These are phyloP conservation scores for Mercurialis annua DNA, from an alignment of 345 rosid genomes.

Conservation along the genomic window DNA sequence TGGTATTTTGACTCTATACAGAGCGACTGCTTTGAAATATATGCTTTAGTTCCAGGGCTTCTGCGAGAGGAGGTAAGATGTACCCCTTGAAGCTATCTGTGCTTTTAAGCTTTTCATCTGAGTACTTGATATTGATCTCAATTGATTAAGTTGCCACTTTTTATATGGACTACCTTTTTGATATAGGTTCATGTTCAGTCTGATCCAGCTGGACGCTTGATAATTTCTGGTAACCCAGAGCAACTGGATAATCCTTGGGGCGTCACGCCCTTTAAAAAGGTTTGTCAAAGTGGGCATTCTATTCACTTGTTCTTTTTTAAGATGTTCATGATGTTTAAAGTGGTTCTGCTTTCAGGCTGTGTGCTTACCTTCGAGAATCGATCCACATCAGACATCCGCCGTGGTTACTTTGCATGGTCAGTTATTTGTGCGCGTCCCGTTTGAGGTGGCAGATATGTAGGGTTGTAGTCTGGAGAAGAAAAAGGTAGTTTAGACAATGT, in stretches of 20 bases:
- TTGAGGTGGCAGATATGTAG: conserved; percentile 20
- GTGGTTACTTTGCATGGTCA: conserved; percentile 36
- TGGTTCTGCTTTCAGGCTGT: conserved; percentile 28
- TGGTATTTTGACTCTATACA: conserved; percentile 8
- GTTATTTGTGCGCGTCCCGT: conserved; percentile 33
- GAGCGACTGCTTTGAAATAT: conserved; percentile 34
- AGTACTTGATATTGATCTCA: not conserved
- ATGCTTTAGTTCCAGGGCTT: conserved; percentile 37
- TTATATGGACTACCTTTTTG: not conserved
- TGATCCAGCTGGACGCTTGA: conserved; percentile 37
- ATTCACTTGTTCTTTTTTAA: not conserved
- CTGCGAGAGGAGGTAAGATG: conserved; percentile 31
- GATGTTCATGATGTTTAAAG: too few species aligned
- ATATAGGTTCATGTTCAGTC: conserved; percentile 35
- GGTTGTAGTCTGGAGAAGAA: not conserved
- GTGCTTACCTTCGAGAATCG: conserved; percentile 31
- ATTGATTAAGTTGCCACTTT: not conserved
- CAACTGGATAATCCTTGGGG: conserved; percentile 37
- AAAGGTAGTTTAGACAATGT: not conserved
- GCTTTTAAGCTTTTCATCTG: not conserved
- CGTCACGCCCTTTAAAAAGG: conserved; percentile 33
- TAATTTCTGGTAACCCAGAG: conserved; percentile 36
- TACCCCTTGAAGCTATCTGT: not conserved
- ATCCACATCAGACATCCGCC: conserved; percentile 35
- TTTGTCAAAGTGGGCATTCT: not conserved